A percentile compares a stretch with the other conserved stretches of the same genome.
phyloP scores from a whole-genome alignment of 2,329 filamentous ascomycete species.

The Alternaria conjuncta region DNA sequence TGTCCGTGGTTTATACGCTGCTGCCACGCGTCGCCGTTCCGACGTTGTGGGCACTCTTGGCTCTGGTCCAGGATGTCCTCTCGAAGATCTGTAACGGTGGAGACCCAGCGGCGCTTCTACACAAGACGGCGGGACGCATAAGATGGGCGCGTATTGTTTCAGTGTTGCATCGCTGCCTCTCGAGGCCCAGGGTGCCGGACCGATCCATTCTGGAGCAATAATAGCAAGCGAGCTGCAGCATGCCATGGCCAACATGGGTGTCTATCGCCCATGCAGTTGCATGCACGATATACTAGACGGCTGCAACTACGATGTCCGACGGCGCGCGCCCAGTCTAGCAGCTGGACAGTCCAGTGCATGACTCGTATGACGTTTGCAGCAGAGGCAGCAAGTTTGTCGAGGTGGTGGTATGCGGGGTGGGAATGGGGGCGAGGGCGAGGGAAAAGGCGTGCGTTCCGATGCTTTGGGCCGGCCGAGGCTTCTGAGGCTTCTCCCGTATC shows the following conservation, averaged over 20 bases:
- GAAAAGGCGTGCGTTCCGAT: slow-evolving; percentile 4
- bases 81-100: background rate
- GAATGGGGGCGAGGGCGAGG: background rate
- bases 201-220: slow-evolving; percentile 8
- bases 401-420: background rate
- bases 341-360: background rate
- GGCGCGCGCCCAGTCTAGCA: background rate
- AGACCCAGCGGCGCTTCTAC: background rate
- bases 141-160: slow-evolving; percentile 11
- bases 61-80: slow-evolving; percentile 2
- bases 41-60: slow-evolving; percentile 5
- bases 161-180: slow-evolving; percentile 2
- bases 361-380: background rate
- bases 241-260: background rate
- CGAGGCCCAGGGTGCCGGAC: slow-evolving; percentile 16
- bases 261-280: background rate
- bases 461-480: slow-evolving; percentile 17
- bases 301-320: slow-evolving; percentile 5
- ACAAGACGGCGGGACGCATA: background rate
- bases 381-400: slow-evolving; percentile 1
- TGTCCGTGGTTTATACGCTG: slow-evolving; percentile 13
- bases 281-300: slow-evolving; percentile 4
- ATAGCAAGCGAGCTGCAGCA: slow-evolving; percentile 17
- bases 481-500: slow-evolving; percentile 20
- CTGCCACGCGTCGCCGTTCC: slow-evolving; percentile 29